phyloP scores from a whole-genome alignment of 2,329 filamentous ascomycete species.

The Pezicula carpinea region DNA sequence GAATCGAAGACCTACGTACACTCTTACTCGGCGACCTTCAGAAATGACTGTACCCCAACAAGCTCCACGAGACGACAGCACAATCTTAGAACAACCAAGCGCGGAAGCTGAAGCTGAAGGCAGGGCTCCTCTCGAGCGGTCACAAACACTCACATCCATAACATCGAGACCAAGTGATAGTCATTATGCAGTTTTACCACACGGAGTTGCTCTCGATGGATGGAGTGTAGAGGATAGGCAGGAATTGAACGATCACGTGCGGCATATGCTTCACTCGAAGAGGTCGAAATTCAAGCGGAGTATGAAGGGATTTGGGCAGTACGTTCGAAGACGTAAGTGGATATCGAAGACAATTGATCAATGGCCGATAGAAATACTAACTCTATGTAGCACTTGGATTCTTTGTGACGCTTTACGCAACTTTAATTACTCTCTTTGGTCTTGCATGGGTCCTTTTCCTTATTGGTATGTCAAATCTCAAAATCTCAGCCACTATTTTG shows the following conservation, averaged over 20 bases:
- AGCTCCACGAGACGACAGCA: neutral
- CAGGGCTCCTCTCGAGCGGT: constrained; percentile 15
- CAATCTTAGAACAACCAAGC: constrained; percentile 4
- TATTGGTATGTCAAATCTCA: constrained; percentile 52
- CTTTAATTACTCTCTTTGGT: constrained; percentile 78
- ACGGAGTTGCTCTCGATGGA: constrained; percentile 65
- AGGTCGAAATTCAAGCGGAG: constrained; percentile 74
- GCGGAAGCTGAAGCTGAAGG: constrained; percentile 13
- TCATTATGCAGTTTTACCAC: constrained; percentile 75
- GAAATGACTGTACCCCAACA: constrained; percentile 14
- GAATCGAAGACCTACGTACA: constrained; percentile 76
- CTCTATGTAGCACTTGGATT: constrained; percentile 62
- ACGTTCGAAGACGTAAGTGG: constrained; percentile 61
- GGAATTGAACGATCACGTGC: constrained; percentile 76
- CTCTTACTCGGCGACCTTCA: constrained; percentile 50
- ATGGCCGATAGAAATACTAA: constrained; percentile 9
- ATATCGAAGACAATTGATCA: neutral
- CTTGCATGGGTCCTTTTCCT: constrained; percentile 87
- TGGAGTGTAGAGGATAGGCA: constrained; percentile 72
- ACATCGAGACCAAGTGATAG: constrained; percentile 64
- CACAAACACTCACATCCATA: constrained; percentile 47
- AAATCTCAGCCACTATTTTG: neutral
- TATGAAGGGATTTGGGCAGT: constrained; percentile 77
- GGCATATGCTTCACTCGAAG: constrained; percentile 81
- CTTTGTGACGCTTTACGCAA: constrained; percentile 78